Percentiles rank a stretch among this genome's conserved stretches.
phyloP scores from a whole-genome alignment of 2,329 filamentous ascomycete genomes.

The Colletotrichum salicis region DNA sequence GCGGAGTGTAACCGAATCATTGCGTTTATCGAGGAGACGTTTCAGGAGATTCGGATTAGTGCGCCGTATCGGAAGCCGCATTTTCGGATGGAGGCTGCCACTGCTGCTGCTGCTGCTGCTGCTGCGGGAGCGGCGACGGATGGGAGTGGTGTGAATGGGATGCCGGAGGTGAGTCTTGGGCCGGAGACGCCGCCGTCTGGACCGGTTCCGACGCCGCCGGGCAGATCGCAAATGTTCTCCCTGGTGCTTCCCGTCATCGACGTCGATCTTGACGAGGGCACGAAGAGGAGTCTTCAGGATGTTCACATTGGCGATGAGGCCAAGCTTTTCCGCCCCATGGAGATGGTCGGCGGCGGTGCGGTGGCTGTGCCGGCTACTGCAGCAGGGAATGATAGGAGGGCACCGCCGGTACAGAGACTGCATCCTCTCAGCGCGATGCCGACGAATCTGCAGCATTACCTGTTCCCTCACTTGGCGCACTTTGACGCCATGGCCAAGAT shows the following conservation, averaged over 20 bases:
- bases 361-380: background rate
- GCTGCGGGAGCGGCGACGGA: background rate
- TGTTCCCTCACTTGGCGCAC: conserved; percentile 36
- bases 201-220: background rate
- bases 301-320: conserved; percentile 31
- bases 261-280: conserved; percentile 36
- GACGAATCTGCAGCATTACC: conserved; percentile 35
- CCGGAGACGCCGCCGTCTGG: background rate
- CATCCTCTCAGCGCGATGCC: conserved; percentile 34
- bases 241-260: conserved; percentile 35
- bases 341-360: background rate
- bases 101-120: background rate
- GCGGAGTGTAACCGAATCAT: conserved; percentile 33
- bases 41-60: conserved; percentile 34
- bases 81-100: conserved; percentile 23
- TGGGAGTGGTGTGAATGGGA: background rate
- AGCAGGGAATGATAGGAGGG: conserved; percentile 7
- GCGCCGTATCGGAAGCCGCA: conserved; percentile 36
- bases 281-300: conserved; percentile 26
- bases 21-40: conserved; percentile 36
- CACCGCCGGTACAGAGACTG: background rate
- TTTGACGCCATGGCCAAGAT: conserved; percentile 36
- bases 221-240: conserved; percentile 30
- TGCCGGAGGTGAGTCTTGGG: background rate
- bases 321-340: background rate